phyloP scores from a whole-genome alignment of 306 rosid species.

The Malus sylvestris region DNA sequence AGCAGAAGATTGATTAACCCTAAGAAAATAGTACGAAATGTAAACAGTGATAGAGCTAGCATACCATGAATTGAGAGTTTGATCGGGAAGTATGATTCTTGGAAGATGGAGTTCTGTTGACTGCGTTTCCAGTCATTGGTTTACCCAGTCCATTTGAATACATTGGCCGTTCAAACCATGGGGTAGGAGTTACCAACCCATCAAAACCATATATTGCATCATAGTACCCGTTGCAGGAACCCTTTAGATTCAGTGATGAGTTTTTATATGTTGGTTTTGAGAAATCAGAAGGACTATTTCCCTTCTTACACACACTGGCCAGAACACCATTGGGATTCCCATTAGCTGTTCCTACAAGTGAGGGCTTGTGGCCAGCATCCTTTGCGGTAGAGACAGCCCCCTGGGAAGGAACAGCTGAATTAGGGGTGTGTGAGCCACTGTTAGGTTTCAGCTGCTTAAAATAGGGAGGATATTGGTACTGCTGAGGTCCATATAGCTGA shows the following conservation, averaged over 20 bases:
- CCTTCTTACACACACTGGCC: constrained; percentile 43
- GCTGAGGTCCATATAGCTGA: constrained; percentile 86
- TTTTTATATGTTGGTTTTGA: constrained; percentile 25
- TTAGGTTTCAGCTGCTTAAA: constrained; percentile 68
- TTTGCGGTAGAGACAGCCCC: constrained; percentile 49
- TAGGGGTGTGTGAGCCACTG: constrained; percentile 44
- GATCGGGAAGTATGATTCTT: constrained; percentile 72
- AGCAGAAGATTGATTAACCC: not conserved
- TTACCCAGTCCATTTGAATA: constrained; percentile 76
- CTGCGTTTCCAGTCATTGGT: constrained; percentile 43
- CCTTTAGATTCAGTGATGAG: constrained; percentile 26
- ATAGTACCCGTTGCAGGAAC: constrained; percentile 51
- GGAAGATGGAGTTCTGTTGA: constrained; percentile 36
- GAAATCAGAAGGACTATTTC: constrained; percentile 35
- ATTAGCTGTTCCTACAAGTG: constrained; percentile 46
- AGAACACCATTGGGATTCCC: constrained; percentile 44
- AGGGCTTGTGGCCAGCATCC: constrained; percentile 62
- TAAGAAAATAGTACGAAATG: not conserved
- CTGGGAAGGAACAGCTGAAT: constrained; percentile 42
- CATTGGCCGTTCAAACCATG: constrained; percentile 59
- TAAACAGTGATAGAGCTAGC: not conserved
- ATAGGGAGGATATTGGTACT: constrained; percentile 90
- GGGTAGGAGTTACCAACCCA: constrained; percentile 46
- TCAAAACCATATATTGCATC: constrained; percentile 67
- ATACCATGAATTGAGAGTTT: constrained; percentile 64